Evolutionary conservation across 2,329 filamentous ascomycete genomes (phyloP), one percentile per base, ranked within the genome.

Genomic region (Arthrobotrys megalospora): DNA sequence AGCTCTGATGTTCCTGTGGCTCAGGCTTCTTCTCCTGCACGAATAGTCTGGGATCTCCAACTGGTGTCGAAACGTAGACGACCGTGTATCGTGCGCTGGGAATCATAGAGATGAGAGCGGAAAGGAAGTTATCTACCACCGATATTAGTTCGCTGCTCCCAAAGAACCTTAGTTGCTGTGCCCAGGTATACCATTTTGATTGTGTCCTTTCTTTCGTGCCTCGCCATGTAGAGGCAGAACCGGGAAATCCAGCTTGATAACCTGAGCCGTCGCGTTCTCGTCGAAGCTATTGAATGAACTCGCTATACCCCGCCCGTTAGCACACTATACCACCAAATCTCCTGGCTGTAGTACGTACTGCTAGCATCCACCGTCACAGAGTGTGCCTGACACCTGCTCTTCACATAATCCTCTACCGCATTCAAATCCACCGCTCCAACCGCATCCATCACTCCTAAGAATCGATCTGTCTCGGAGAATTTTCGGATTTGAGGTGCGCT

Each of bases 51-150:
- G 68, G 63, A 32, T 79, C 76, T 28, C 76, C 76, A 14, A 73
- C 64, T n/a, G 80, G 81, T 1, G 81, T 81, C 16, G 81, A 80
- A n/a, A 80, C 80, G 55, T 81, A 82, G 21, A 82, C 71, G 19
- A 82, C 79, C 6, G 80, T 80, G 47, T 80, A 82, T 67, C 79
- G 80, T 16, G 73, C 73, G 4, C 79, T 80, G 7, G 80, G 79
- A 14, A 82, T 76, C 68, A 81, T 79, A 1, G 80, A 80, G 16
- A 82, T 78, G 10, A 82, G 68, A 6, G 80, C 80, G 45, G 80
- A 80, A 43, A 82, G 58, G 67, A 82, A 82, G 47, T 80, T 80
- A 66, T 82, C 81, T 82, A 21, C 28, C 16, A 11, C 6, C 11
- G 38, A 21, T 8, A 12, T 16, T 45, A 66, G 55, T 63, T 47